These are phyloP conservation scores for Daldinia concentrica DNA, from an alignment of 495 filamentous ascomycete species.

Conservation along the genomic window DNA sequence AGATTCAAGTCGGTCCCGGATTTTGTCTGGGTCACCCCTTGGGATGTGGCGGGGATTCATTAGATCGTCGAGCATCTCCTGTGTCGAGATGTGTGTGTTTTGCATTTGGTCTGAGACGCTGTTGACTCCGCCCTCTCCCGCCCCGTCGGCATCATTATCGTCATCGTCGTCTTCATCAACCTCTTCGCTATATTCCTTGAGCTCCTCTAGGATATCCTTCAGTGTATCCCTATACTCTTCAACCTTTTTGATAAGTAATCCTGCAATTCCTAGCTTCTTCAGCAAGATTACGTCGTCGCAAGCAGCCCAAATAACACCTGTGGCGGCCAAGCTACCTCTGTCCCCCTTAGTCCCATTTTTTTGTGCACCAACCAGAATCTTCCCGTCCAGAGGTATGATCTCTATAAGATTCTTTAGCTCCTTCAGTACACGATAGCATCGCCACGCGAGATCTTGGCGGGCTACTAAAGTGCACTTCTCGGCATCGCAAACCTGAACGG, in stretches of 20 bases:
- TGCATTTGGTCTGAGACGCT: conserved; percentile 38
- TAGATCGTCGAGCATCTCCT: conserved; percentile 62
- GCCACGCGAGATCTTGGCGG: conserved; percentile 63
- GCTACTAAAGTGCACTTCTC: conserved; percentile 66
- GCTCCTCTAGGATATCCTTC: conserved; percentile 81
- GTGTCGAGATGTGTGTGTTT: conserved; percentile 47
- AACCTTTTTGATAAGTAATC: conserved; percentile 67
- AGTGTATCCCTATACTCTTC: conserved; percentile 75
- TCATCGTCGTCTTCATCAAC: conserved; percentile 60
- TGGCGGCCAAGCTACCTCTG: conserved; percentile 66
- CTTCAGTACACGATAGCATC: conserved; percentile 55
- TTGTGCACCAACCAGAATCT: conserved; percentile 51
- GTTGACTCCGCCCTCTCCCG: conserved; percentile 41
- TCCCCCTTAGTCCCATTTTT: conserved; percentile 55
- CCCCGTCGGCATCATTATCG: conserved; percentile 52
- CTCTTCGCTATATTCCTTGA: conserved; percentile 86
- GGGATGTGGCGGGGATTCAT: conserved; percentile 67
- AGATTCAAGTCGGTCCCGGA: conserved; percentile 65
- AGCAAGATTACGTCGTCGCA: conserved; percentile 76
- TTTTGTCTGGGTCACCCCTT: conserved; percentile 61
- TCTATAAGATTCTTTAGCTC: conserved; percentile 57
- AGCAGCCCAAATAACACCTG: conserved; percentile 71
- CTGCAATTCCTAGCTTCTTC: conserved; percentile 69
- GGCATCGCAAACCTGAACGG: conserved; percentile 69
- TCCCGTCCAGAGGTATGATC: conserved; percentile 58